These are phyloP conservation scores for Corymbia calophylla DNA, from an alignment of 441 rosid species.

Conservation along the genomic window DNA sequence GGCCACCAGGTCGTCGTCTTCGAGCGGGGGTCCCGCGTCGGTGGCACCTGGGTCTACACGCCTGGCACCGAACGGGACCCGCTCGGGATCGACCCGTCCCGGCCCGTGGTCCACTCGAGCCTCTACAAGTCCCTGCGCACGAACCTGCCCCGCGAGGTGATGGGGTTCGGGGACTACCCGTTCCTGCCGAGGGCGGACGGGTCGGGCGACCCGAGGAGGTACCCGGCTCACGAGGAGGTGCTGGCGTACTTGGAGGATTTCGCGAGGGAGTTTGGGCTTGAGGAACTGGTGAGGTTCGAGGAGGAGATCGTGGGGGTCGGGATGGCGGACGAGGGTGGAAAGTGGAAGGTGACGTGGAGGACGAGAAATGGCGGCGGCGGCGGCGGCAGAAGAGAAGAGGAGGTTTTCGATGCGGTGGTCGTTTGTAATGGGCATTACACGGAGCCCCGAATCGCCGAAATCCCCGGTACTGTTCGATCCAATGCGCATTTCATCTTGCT, in stretches of 20 bases:
- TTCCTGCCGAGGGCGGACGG: constrained; percentile 28
- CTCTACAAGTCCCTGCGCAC: constrained; percentile 71
- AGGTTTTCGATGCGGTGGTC: constrained; percentile 75
- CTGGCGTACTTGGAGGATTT: constrained; percentile 55
- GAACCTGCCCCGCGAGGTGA: constrained; percentile 64
- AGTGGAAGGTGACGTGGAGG: constrained; percentile 50
- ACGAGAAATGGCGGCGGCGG: background rate
- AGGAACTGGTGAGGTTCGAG: constrained; percentile 53
- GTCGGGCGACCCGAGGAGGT: constrained; percentile 61
- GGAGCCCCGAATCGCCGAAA: constrained; percentile 63
- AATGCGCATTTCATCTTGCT: background rate
- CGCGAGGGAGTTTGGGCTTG: constrained; percentile 51
- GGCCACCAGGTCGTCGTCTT: constrained; percentile 48
- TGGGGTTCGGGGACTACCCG: constrained; percentile 77
- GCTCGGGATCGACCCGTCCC: constrained; percentile 41
- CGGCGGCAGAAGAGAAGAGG: constrained; percentile 21
- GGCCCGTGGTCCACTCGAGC: constrained; percentile 49
- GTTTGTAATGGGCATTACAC: constrained; percentile 79
- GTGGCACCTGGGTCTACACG: constrained; percentile 74
- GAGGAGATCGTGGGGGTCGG: constrained; percentile 50
- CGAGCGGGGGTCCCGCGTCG: constrained; percentile 39
- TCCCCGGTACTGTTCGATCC: constrained; percentile 38
- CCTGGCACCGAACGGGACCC: constrained; percentile 48
- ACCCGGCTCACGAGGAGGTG: constrained; percentile 73
- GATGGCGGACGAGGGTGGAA: constrained; percentile 18